Conservation (phyloP, 371 early-diverging fungal species). For the Smittium culicis region DNA sequence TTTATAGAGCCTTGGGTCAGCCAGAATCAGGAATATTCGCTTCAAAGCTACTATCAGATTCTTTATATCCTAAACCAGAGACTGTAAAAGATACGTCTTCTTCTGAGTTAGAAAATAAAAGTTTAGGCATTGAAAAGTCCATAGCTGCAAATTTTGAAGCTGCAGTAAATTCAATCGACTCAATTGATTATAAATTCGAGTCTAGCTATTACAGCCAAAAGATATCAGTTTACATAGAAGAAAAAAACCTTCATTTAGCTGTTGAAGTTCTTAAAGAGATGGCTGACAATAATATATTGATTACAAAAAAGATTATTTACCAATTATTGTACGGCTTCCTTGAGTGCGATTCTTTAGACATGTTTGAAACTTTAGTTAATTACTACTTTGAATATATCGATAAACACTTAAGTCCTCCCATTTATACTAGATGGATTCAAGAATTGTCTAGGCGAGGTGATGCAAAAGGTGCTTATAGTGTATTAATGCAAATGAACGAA, state of each 20-base stretch:
- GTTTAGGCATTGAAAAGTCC: background rate
- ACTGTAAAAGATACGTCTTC: too few species aligned
- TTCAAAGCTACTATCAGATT: background rate
- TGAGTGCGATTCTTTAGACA: constrained; percentile 22
- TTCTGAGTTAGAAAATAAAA: background rate
- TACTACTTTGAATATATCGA: constrained; percentile 18
- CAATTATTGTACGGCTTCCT: constrained; percentile 21
- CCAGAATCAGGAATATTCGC: background rate
- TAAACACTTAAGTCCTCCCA: constrained; percentile 21
- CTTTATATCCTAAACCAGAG: background rate
- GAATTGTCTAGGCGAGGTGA: constrained; percentile 26
- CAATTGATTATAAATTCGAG: background rate
- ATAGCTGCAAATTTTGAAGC: background rate
- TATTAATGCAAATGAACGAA: constrained; percentile 23
- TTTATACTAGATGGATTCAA: constrained; percentile 28
- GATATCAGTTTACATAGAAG: constrained; percentile 16
- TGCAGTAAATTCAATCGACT: background rate
- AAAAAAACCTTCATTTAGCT: constrained; percentile 17
- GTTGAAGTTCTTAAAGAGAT: constrained; percentile 21
- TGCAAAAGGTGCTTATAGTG: constrained; percentile 22
- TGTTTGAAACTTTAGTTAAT: constrained; percentile 24
- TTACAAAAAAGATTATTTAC: constrained; percentile 17
- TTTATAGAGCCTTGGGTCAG: constrained; percentile 1
- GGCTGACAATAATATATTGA: constrained; percentile 8
- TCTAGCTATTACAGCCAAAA: constrained; percentile 12